A percentile compares a stretch with the other conserved stretches of the same genome.
Conservation (phyloP, 1,284 basidiomycete genomes). For the Stygiomarasmius scandens region DNA sequence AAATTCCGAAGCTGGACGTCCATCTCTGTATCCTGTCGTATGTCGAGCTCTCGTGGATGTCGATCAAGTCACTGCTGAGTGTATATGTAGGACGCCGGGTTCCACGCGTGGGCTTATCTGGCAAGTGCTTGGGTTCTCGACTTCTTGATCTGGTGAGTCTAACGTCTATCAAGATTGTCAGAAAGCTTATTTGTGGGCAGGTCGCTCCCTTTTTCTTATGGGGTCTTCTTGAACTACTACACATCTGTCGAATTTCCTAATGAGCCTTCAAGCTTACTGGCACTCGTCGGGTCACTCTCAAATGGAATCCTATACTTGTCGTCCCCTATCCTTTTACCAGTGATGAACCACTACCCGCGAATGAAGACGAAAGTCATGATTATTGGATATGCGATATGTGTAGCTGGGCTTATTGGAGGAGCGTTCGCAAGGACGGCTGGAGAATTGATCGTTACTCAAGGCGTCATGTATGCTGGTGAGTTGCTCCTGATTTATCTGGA, state of each 20-base stretch:
- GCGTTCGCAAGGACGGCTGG: slow-evolving; percentile 11
- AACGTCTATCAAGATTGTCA: background rate
- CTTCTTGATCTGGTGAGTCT: slow-evolving; percentile 14
- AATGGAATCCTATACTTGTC: slow-evolving; percentile 14
- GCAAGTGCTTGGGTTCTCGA: slow-evolving; percentile 16
- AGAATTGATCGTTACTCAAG: slow-evolving; percentile 16
- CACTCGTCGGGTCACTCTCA: slow-evolving; percentile 15
- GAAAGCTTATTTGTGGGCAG: background rate
- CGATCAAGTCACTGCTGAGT: background rate
- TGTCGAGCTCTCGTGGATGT: background rate
- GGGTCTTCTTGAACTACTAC: slow-evolving; percentile 18
- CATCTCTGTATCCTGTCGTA: slow-evolving; percentile 3
- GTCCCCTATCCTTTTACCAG: slow-evolving; percentile 10
- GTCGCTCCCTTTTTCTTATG: slow-evolving; percentile 17
- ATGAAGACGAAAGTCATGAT: slow-evolving; percentile 11
- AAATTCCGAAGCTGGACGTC: too few relatives aligned
- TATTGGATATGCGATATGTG: slow-evolving; percentile 10
- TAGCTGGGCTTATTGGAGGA: slow-evolving; percentile 15
- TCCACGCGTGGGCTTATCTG: slow-evolving; percentile 19
- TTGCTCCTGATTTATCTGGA: too few relatives aligned
- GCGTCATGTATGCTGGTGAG: slow-evolving; percentile 10
- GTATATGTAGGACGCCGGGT: slow-evolving; percentile 9
- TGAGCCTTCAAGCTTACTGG: slow-evolving; percentile 7
- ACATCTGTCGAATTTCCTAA: slow-evolving; percentile 6
- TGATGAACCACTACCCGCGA: slow-evolving; percentile 11